These are phyloP conservation scores for Pichia heedii DNA, from an alignment of 805 yeast genomes.

Conservation along the genomic window DNA sequence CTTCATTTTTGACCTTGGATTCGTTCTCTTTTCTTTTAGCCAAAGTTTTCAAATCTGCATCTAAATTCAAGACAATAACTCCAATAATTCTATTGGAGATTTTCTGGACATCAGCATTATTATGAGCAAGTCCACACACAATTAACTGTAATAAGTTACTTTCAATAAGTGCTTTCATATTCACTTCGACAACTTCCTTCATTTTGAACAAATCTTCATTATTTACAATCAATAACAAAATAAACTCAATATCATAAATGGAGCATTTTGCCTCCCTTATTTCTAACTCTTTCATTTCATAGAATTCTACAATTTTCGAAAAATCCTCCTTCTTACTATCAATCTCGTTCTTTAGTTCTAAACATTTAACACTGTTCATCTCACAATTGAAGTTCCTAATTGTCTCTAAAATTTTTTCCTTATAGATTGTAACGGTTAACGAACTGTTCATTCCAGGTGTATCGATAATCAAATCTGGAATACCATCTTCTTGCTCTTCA, in stretches of 20 bases:
- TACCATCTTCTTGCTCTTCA: constrained; percentile 26
- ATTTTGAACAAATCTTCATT: constrained; percentile 50
- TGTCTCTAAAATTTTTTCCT: constrained; percentile 40
- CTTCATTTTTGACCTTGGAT: neutral
- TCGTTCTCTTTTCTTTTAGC: constrained; percentile 7
- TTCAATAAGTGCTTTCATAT: constrained; percentile 49
- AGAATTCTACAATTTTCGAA: constrained; percentile 21
- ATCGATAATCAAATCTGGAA: constrained; percentile 39
- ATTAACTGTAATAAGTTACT: constrained; percentile 45
- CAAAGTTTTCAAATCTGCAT: constrained; percentile 27
- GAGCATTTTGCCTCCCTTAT: constrained; percentile 13
- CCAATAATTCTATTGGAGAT: constrained; percentile 37
- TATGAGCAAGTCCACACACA: constrained; percentile 37
- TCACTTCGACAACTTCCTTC: constrained; percentile 27
- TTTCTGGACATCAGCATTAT: constrained; percentile 19
- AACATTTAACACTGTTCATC: constrained; percentile 22
- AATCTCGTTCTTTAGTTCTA: constrained; percentile 12
- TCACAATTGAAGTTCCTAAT: constrained; percentile 28
- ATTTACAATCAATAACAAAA: constrained; percentile 51
- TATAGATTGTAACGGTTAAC: constrained; percentile 43
- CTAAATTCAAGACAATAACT: constrained; percentile 36
- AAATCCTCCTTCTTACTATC: constrained; percentile 8
- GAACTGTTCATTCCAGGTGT: constrained; percentile 29
- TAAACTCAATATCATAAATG: constrained; percentile 62
- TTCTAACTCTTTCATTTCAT: constrained; percentile 14